Percentiles rank a stretch among this genome's conserved stretches.
Conservation (phyloP, 1,139 yeast genomes). For the Taiozyma onychis region DNA sequence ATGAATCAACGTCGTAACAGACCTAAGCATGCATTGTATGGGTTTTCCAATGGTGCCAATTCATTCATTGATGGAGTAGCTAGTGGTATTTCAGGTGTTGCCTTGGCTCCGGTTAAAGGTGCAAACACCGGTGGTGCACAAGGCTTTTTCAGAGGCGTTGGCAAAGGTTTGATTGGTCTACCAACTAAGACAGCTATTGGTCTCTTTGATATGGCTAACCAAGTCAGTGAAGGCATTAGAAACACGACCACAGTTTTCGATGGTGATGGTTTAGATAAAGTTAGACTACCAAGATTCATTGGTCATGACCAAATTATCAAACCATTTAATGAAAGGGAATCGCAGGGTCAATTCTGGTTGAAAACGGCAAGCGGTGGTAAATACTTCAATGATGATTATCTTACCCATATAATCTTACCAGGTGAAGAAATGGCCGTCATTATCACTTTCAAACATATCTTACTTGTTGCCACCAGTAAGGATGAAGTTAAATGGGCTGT, state of each 20-base stretch:
- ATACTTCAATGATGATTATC: slow-evolving; percentile 63
- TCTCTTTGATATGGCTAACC: slow-evolving; percentile 84
- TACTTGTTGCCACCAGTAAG: slow-evolving; percentile 62
- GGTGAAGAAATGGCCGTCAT: slow-evolving; percentile 76
- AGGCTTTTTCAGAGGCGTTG: slow-evolving; percentile 91
- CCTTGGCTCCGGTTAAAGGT: slow-evolving; percentile 87
- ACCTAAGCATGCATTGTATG: slow-evolving; percentile 87
- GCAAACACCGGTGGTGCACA: slow-evolving; percentile 79
- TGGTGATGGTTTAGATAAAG: slow-evolving; percentile 70
- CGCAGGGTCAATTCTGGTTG: slow-evolving; percentile 93
- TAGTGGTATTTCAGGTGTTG: slow-evolving; percentile 87
- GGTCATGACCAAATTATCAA: slow-evolving; percentile 64
- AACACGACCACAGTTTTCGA: slow-evolving; percentile 92
- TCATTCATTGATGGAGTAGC: slow-evolving; percentile 83
- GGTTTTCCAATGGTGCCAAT: slow-evolving; percentile 81
- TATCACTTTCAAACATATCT: slow-evolving; percentile 66
- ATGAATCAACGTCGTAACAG: slow-evolving; percentile 68
- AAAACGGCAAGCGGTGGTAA: slow-evolving; percentile 79
- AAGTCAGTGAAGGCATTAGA: slow-evolving; percentile 89
- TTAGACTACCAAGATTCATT: slow-evolving; percentile 75
- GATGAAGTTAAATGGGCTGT: slow-evolving; percentile 64
- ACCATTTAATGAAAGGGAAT: slow-evolving; percentile 75
- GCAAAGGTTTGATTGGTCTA: slow-evolving; percentile 89
- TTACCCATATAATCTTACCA: slow-evolving; percentile 80
- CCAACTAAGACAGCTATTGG: slow-evolving; percentile 98